These are phyloP conservation scores for Austroboletus niveus DNA, from an alignment of 1,284 basidiomycete species.

Conservation along the genomic window DNA sequence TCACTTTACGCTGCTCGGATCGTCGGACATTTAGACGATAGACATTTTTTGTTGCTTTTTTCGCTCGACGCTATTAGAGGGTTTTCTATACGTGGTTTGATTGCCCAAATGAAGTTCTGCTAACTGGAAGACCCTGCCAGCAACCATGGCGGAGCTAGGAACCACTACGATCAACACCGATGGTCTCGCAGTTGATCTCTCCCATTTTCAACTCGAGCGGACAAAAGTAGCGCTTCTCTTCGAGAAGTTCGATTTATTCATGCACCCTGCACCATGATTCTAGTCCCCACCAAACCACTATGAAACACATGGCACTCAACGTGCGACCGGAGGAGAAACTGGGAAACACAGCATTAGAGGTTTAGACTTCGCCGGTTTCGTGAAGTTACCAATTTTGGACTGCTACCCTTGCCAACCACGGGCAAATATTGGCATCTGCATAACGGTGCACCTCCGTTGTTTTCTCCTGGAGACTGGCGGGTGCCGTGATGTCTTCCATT, in stretches of 20 bases:
- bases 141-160: not conserved
- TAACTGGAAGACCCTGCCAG: constrained; percentile 2
- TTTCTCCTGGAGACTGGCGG: constrained; percentile 2
- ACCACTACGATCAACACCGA: not conserved
- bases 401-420: not conserved
- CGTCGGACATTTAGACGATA: not conserved
- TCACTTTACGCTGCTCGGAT: not conserved
- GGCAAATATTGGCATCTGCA: not conserved
- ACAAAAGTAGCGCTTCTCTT: not conserved
- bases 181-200: not conserved
- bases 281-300: no score
- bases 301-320: no score
- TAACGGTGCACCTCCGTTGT: not conserved
- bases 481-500: constrained; percentile 9
- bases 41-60: constrained; percentile 1
- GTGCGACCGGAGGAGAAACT: not conserved
- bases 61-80: not conserved
- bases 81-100: constrained; percentile 10
- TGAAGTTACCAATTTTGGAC: constrained; percentile 15
- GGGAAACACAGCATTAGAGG: constrained; percentile 21
- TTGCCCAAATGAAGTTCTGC: not conserved
- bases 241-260: no score
- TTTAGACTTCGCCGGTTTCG: constrained; percentile 24
- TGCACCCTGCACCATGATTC: not conserved
- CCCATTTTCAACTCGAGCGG: not conserved